Base-by-base conservation (phyloP, 1,284 basidiomycete species). In the Meira nashicola region DNA sequence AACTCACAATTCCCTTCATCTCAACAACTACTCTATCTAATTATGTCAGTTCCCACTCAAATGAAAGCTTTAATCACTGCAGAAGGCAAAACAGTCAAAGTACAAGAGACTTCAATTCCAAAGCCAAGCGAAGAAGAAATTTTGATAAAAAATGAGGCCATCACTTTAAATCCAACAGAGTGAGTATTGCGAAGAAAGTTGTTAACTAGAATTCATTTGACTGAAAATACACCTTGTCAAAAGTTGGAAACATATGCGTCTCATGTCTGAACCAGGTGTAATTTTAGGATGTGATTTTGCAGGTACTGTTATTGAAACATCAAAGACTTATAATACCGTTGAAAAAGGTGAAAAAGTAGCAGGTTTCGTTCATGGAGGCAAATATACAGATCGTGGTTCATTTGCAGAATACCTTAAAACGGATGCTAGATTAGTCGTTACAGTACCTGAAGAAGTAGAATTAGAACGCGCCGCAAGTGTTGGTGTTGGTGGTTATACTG, bases 251-350 rank as follows among this genome's bases (percentile, higher is more conserved):
- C 73, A 63, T 78, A 80, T 73, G 76, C 78, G 79, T 76, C 57
- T 70, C 48, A 59, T 74, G 21, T 57, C 67, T 3, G 78, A 67
- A 66, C 68, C 76, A 9, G 75, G 75, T 44, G 79, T 80, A 8
- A 76, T 84, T 7, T 73, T 84, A 10, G 87, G 87, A 5, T 81
- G 78, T 17, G 87, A 88, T 67, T 82, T 82, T 49, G 82, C 83
- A 33, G 86, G 87, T 11, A 78, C 82, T 2, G 82, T 87, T 21
- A 82, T 82, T 21, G 79, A 81, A 51, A 33, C 28, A 3, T 17
- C 17, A n/a, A 17, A 17, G 17, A 63, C 23, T 39, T 61, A 11
- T 63, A 61, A 33, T 56, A 51, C 55, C n/a, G 56, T 86, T 68
- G 76, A 79, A 49, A 81, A 83, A 39, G 86, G 86, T 2, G 85